Conservation (phyloP, 345 rosid genomes). For the Brassica nigra region DNA sequence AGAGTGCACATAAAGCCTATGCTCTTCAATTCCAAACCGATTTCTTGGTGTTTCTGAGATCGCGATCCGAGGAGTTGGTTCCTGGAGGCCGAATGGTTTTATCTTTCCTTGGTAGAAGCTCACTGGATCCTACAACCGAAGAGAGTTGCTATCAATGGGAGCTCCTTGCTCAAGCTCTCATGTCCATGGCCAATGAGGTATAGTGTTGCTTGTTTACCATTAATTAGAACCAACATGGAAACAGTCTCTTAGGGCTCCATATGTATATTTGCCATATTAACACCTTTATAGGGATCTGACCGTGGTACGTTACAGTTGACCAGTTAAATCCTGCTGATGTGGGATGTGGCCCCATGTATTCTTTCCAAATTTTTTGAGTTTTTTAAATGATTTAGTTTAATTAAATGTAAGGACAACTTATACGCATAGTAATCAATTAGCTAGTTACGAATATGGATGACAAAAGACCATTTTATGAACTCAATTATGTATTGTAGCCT, state of each 20-base stretch:
- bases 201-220: slow-evolving; percentile 10
- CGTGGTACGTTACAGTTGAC: slow-evolving; percentile 15
- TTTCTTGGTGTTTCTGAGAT: slow-evolving; percentile 52
- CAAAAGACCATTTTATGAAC: no score
- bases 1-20: slow-evolving; percentile 54
- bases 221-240: slow-evolving; percentile 13
- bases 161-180: slow-evolving; percentile 64
- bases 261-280: neutral
- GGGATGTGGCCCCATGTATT: slow-evolving; percentile 23
- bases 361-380: slow-evolving; percentile 18
- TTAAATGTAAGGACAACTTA: neutral
- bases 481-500: no score
- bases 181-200: slow-evolving; percentile 67
- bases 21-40: slow-evolving; percentile 59
- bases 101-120: slow-evolving; percentile 59
- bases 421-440: neutral
- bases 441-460: no score
- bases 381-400: neutral
- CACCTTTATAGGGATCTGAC: slow-evolving; percentile 1
- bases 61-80: slow-evolving; percentile 61
- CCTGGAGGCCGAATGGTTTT: slow-evolving; percentile 71
- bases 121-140: slow-evolving; percentile 55
- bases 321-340: neutral
- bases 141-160: slow-evolving; percentile 66
- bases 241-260: neutral